Percentiles rank a stretch among this genome's conserved stretches.
These are phyloP conservation scores for Microcyclospora pomicola DNA, from an alignment of 2,329 filamentous ascomycete species.

Conservation along the genomic window DNA sequence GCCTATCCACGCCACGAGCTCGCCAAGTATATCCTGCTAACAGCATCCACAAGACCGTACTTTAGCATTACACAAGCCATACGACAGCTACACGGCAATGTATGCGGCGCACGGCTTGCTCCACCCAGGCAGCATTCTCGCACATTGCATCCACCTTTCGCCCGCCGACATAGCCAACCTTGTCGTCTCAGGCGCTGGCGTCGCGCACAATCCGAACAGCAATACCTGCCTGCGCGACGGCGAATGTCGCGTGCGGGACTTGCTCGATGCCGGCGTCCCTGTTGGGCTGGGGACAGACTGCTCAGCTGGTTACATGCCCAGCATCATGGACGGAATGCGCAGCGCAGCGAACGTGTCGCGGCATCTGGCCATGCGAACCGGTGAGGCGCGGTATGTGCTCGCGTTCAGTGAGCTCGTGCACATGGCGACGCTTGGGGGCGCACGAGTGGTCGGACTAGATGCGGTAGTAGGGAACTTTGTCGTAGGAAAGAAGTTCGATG, in stretches of 20 bases:
- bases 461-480: conserved; percentile 43
- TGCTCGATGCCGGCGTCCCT: conserved; percentile 44
- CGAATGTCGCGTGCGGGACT: conserved; percentile 40
- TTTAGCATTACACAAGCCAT: conserved; percentile 40
- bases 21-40: not conserved
- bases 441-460: conserved; percentile 42
- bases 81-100: conserved; percentile 44
- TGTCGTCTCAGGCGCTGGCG: conserved; percentile 37
- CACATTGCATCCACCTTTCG: conserved; percentile 51
- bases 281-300: conserved; percentile 55
- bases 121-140: conserved; percentile 43
- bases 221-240: conserved; percentile 54
- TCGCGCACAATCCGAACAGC: conserved; percentile 51
- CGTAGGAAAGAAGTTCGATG: conserved; percentile 50
- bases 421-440: conserved; percentile 48
- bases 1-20: not conserved
- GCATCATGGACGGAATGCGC: conserved; percentile 45
- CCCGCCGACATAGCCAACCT: conserved; percentile 41
- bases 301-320: conserved; percentile 48
- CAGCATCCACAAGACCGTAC: conserved; percentile 28
- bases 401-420: conserved; percentile 33
- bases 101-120: conserved; percentile 45
- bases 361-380: conserved; percentile 21
- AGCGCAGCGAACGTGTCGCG: conserved; percentile 41
- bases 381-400: conserved; percentile 24